Conservation (phyloP, 805 yeast genomes). For the Priceomyces carsonii region DNA sequence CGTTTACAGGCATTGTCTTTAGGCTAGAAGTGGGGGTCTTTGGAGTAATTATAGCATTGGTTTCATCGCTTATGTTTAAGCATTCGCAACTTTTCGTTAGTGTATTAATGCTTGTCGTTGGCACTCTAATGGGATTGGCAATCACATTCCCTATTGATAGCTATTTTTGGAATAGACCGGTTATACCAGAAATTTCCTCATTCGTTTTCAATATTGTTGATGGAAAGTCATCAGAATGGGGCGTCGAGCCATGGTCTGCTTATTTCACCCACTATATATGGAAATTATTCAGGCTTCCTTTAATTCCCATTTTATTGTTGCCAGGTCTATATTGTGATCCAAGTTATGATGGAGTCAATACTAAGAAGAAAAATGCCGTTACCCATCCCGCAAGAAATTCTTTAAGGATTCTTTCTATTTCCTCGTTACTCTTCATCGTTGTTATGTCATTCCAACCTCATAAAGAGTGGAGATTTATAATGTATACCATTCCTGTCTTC, state of each 20-base stretch:
- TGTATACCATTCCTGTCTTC: conserved; percentile 71
- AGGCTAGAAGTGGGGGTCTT: conserved; percentile 70
- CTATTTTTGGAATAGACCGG: conserved; percentile 63
- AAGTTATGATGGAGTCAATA: conserved; percentile 15
- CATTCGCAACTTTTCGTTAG: conserved; percentile 45
- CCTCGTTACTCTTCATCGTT: conserved; percentile 56
- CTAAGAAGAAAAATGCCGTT: conserved; percentile 19
- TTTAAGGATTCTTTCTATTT: conserved; percentile 46
- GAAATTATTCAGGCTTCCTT: conserved; percentile 41
- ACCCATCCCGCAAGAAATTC: conserved; percentile 33
- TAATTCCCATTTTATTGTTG: conserved; percentile 41
- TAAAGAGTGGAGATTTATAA: conserved; percentile 91
- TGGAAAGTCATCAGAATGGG: conserved; percentile 82
- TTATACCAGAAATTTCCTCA: conserved; percentile 76
- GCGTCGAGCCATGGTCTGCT: conserved; percentile 69
- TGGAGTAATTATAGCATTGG: conserved; percentile 46
- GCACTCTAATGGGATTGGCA: conserved; percentile 52
- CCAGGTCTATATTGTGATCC: conserved; percentile 46
- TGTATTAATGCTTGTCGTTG: conserved; percentile 42
- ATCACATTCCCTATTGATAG: conserved; percentile 62
- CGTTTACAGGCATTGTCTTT: conserved; percentile 67
- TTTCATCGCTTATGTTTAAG: conserved; percentile 45
- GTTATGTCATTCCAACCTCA: conserved; percentile 82
- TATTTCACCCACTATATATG: conserved; percentile 58
- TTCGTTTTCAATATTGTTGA: conserved; percentile 74